Percentiles rank a stretch among this genome's conserved stretches.
Evolutionary conservation across 306 rosid species (phyloP).

Genomic region (Rubus idaeus): DNA sequence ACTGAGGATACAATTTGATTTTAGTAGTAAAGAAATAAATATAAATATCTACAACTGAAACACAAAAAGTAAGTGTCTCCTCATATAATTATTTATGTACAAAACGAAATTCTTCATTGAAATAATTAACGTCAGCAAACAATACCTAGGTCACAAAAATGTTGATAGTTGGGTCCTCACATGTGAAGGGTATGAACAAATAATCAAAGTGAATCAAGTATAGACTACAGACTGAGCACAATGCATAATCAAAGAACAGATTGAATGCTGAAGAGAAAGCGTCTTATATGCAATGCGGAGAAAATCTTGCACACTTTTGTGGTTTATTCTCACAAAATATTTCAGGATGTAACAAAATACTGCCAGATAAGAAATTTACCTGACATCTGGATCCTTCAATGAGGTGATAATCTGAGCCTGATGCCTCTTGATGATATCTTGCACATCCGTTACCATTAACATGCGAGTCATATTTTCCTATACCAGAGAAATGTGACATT

Average conservation of each 20-base stretch:
- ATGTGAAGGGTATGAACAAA: neutral
- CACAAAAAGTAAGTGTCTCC: neutral
- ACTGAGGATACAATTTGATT: slow-evolving; percentile 45
- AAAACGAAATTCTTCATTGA: neutral
- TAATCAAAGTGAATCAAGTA: neutral
- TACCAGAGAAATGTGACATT: slow-evolving; percentile 36
- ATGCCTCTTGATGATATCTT: slow-evolving; percentile 96
- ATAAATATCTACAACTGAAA: slow-evolving; percentile 3
- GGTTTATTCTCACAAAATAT: neutral
- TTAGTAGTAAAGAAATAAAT: slow-evolving; percentile 25
- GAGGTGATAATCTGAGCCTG: slow-evolving; percentile 99
- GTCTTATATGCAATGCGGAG: neutral
- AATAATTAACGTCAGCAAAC: neutral
- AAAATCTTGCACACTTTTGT: neutral
- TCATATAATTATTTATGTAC: neutral
- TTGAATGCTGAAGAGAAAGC: neutral
- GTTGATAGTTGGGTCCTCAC: neutral
- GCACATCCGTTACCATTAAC: slow-evolving; percentile 98
- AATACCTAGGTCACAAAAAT: neutral
- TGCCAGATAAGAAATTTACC: slow-evolving; percentile 46
- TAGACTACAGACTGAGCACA: neutral
- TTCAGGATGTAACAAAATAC: slow-evolving; percentile 24
- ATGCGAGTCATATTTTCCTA: slow-evolving; percentile 99
- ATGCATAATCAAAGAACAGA: neutral
- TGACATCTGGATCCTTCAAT: slow-evolving; percentile 97